Evolutionary conservation across 139 green algal genomes (phyloP), one percentile per base, ranked within the genome.

Genomic region (Haematococcus lacustris): DNA sequence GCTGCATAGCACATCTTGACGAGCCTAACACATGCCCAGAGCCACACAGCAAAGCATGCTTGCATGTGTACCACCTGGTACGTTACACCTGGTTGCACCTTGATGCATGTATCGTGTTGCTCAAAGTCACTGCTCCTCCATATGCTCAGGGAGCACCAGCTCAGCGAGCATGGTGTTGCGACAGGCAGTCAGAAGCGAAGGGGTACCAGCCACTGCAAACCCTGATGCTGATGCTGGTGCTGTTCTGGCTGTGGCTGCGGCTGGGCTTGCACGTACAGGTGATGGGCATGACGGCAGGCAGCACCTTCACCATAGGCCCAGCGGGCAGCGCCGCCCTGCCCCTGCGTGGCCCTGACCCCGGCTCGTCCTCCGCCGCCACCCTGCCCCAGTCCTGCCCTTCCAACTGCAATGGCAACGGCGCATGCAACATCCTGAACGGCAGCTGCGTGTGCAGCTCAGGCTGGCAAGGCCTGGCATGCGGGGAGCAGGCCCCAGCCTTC

Each of bases 401-500:
- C 2, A 50, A 80, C 50, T 88, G 83, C 78, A 81, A 39, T 40
- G 76, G 69, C 5, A 81, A 82, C 51, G 83, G 83, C 35, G 35
- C 64, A 33, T 88, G 83, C 70, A 76, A 87, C 66, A 38, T 83
- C 13, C 30, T 26, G 3, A 76, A 23, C 1, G 83, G 83, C 35
- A 32, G 28, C 4, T 88, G 83, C 62, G 28, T 78, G 0, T 88
- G 83, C 74, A 53, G 77, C 39, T 13, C 26, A 0, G 80, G 71
- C 2, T 88, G 71, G 53, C 37, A 17, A 1, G 68, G 80, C 0
- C 32, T 35, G 62, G n/a, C 62, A 39, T 68, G 62, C 53, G 53
- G n/a, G n/a, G n/a, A n/a, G n/a, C n/a, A n/a, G n/a, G n/a, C n/a
- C n/a, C n/a, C n/a, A n/a, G n/a, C n/a, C n/a, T n/a, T n/a, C n/a